Conservation (phyloP, 208 protist genomes). For the Acanthamoeba pearcei region DNA sequence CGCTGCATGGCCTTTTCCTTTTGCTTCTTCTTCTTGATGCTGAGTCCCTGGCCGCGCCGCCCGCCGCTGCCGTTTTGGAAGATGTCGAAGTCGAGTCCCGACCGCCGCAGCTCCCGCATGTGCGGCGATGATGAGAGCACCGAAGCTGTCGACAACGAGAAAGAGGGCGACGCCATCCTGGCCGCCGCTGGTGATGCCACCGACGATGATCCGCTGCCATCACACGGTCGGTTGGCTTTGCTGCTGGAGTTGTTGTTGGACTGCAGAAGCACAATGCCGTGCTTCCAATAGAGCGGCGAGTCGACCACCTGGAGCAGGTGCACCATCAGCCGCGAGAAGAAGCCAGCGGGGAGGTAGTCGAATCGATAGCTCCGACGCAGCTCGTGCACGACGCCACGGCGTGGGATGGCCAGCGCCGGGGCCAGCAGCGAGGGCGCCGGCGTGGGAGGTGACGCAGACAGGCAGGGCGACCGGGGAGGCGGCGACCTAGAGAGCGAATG, state of each 20-base stretch:
- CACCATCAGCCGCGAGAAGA: conserved; percentile 54
- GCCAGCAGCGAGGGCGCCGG: conserved; percentile 20
- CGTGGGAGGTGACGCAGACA: neutral
- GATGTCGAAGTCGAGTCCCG: conserved; percentile 45
- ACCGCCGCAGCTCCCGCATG: neutral
- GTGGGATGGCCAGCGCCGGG: conserved; percentile 4
- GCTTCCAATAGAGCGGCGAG: conserved; percentile 57
- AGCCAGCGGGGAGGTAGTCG: conserved; percentile 60
- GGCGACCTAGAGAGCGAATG: neutral
- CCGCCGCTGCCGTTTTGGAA: neutral
- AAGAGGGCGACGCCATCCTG: neutral
- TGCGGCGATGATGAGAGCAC: conserved; percentile 16
- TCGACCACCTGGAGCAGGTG: conserved; percentile 71
- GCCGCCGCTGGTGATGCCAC: neutral
- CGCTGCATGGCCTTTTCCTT: too few species aligned
- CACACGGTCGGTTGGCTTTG: neutral
- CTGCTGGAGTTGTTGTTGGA: neutral
- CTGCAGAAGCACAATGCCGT: conserved; percentile 55
- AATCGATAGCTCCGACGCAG: conserved; percentile 29
- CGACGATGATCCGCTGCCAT: neutral
- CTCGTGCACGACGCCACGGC: conserved; percentile 18
- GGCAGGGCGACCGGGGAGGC: neutral
- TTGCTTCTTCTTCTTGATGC: neutral
- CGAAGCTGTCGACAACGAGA: neutral
- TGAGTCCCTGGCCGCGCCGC: neutral